Base-by-base conservation (phyloP, 1,284 basidiomycete genomes). In the Mycena sp. region DNA sequence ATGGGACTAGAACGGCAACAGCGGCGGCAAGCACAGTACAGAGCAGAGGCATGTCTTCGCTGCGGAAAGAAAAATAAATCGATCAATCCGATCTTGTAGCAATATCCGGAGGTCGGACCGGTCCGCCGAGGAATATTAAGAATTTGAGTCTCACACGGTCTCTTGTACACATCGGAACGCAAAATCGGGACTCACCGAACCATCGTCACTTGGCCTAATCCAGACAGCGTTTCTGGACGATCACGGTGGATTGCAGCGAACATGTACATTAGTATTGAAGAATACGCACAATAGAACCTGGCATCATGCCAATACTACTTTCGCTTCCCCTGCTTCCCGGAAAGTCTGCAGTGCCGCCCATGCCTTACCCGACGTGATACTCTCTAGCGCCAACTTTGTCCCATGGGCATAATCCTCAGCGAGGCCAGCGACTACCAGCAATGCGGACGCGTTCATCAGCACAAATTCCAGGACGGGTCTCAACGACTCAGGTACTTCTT, bases 401-500 rank as follows among this genome's bases (percentile, higher is more conserved):
- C 67, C 67, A 11, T 66, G 57, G 11, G 32, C 41, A 49, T 61
- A 68, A 45, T 68, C 67, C 26, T 59, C 44, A 3, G 67, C 67
- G 19, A 68, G 41, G 29, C 67, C 64, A 12, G 67, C 64, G 21
- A 68, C 61, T 21, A 68, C 67, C 11, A 68, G 50, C 41, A 68
- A 45, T 19, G 64, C 67, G 5, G 63, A 65, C 57, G 67, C 61
- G 46, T 68, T 68, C 55, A 68, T 68, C 41, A 66, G 29, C 38
- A 68, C 67, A 23, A 68, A 68, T 35, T 68, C 67, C 30, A 63
- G 48, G 3, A 68, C 67, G 9, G 67, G 58, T 19, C 56, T 52
- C 44, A 68, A 38, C 3, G 58, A 23, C 6, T 29, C 45, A 2
- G 91, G 84, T 52, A 88, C 76, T 23, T 82, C 73, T 19, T 78